These are phyloP conservation scores for Ambrosiella cleistominuta DNA, from an alignment of 2,329 filamentous ascomycete genomes.

Conservation along the genomic window DNA sequence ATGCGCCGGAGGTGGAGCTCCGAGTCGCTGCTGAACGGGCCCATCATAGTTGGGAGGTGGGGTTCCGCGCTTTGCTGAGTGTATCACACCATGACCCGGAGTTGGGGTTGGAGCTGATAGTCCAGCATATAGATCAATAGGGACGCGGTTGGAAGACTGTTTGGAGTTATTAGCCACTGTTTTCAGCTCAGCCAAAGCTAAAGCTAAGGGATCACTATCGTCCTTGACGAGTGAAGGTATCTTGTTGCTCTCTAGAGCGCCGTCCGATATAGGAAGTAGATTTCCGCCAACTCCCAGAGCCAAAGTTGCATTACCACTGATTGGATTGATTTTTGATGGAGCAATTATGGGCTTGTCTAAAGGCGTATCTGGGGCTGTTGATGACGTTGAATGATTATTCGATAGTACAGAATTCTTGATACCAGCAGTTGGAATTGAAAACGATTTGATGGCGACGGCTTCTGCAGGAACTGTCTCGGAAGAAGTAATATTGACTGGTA, in stretches of 20 bases:
- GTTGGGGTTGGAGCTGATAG: conserved; percentile 62
- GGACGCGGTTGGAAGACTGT: conserved; percentile 63
- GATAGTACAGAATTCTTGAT: too few species aligned
- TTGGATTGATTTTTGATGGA: conserved; percentile 38
- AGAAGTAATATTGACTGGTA: too few species aligned
- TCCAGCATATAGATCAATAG: conserved; percentile 92
- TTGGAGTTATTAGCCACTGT: conserved; percentile 49
- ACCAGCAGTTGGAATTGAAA: too few species aligned
- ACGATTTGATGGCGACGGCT: too few species aligned
- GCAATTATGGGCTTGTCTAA: conserved; percentile 22
- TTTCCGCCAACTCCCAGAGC: conserved; percentile 92
- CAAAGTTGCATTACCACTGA: conserved; percentile 80
- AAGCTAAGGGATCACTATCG: conserved; percentile 73
- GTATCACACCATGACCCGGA: conserved; percentile 23
- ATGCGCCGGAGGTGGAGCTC: conserved; percentile 77
- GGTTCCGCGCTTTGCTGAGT: conserved; percentile 48
- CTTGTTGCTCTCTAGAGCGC: conserved; percentile 1
- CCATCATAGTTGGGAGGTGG: conserved; percentile 79
- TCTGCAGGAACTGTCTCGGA: too few species aligned
- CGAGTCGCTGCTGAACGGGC: conserved; percentile 53
- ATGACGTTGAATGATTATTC: too few species aligned
- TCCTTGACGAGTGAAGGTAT: conserved; percentile 20
- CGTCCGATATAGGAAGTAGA: conserved; percentile 69
- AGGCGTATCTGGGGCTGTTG: conserved; percentile 11
- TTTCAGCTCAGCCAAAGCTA: conserved; percentile 83